A percentile compares a stretch with the other conserved stretches of the same genome.
Conservation (phyloP, 495 filamentous ascomycete genomes). For the Delitschia confertaspora region DNA sequence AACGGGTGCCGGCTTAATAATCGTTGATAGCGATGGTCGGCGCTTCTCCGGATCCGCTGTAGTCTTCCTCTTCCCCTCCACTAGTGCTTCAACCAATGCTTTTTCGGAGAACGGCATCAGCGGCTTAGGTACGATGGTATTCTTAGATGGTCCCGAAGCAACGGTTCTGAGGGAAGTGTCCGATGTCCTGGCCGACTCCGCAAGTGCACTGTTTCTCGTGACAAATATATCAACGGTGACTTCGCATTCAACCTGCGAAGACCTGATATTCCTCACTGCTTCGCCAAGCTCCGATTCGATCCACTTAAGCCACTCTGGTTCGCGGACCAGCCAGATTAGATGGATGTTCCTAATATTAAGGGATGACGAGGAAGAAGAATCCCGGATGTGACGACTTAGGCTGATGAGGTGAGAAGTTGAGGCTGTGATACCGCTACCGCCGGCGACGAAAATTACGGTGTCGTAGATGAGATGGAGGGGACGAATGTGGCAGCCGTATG, state of each 20-base stretch:
- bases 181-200: not conserved
- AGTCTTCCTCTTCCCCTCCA: no score
- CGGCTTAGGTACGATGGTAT: no score
- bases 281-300: constrained; percentile 1
- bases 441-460: constrained; percentile 11
- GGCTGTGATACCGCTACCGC: constrained; percentile 14
- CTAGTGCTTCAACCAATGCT: no score
- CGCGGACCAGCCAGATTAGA: constrained; percentile 11
- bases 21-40: no score
- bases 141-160: no score
- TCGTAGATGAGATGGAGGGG: constrained; percentile 14
- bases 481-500: constrained; percentile 13
- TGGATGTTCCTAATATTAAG: constrained; percentile 6
- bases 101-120: no score
- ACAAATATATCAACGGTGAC: constrained; percentile 9
- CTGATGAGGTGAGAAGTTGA: constrained; percentile 1
- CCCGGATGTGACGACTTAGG: not conserved
- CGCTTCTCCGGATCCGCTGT: not conserved
- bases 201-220: not conserved
- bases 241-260: not conserved
- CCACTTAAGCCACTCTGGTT: constrained; percentile 4
- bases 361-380: not conserved
- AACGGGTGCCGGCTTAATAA: no score
- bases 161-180: no score
- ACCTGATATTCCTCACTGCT: constrained; percentile 1